Conservation (phyloP, 2,329 filamentous ascomycete genomes). For the Sarocladiaceae sp. region DNA sequence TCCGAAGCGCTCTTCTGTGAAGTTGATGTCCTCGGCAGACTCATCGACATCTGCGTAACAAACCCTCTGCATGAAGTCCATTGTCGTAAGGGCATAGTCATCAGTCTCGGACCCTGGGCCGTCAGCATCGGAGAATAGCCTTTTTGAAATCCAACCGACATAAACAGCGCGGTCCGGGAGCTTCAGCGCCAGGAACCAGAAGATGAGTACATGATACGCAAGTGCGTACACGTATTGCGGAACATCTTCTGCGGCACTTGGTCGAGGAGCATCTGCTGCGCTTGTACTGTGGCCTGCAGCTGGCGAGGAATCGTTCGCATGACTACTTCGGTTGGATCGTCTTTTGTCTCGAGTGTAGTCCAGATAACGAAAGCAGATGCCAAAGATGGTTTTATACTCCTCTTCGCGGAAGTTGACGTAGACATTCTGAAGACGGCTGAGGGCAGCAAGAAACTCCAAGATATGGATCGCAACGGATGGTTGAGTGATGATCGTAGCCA, state of each 20-base stretch:
- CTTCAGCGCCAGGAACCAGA: constrained; percentile 92
- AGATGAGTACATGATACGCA: constrained; percentile 92
- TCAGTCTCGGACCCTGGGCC: constrained; percentile 70
- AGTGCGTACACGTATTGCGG: constrained; percentile 92
- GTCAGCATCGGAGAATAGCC: constrained; percentile 73
- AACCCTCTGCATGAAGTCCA: constrained; percentile 91
- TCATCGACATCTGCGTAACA: constrained; percentile 83
- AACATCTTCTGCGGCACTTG: constrained; percentile 60
- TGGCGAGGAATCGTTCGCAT: constrained; percentile 15
- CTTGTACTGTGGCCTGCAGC: background rate
- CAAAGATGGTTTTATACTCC: constrained; percentile 91
- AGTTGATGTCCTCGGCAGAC: constrained; percentile 61
- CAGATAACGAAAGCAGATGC: constrained; percentile 89
- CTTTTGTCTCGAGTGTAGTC: constrained; percentile 76
- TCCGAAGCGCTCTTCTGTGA: constrained; percentile 60
- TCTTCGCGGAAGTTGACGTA: constrained; percentile 88
- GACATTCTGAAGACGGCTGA: constrained; percentile 78
- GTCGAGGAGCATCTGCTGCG: constrained; percentile 31
- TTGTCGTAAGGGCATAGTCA: constrained; percentile 88
- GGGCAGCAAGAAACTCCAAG: constrained; percentile 85
- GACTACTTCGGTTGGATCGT: constrained; percentile 41
- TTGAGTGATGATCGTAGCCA: constrained; percentile 95
- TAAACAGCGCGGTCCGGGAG: constrained; percentile 78
- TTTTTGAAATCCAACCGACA: constrained; percentile 86
- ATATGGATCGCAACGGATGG: constrained; percentile 90